Evolutionary conservation across 2,329 filamentous ascomycete species (phyloP), one percentile per base, ranked within the genome.

Genomic region (Penicillium sp.): DNA sequence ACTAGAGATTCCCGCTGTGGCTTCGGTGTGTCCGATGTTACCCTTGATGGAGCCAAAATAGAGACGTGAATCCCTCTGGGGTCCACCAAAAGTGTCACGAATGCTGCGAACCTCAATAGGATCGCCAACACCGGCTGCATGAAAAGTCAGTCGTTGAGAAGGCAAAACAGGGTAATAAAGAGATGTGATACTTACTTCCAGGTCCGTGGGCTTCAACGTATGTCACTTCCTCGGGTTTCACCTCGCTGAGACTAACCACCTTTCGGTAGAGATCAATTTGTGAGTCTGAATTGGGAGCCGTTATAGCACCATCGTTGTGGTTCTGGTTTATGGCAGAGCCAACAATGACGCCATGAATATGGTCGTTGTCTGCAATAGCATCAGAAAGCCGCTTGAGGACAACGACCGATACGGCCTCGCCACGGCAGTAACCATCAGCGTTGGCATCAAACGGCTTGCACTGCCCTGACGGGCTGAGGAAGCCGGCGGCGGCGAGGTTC

Each of bases 401-500:
- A 0, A 85, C 59, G 0, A 71, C 65, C 0, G 74, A 74, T 14
- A 81, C 66, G 2, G 80, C 80, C 49, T 84, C 82, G 8, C 77
- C 79, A 1, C 80, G 73, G 24, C 72, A 79, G 64, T 74, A 81
- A 5, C 80, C 81, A 60, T 80, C 66, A 0, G 76, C 81, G 1
- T 60, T 62, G 1, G 61, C 63, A 62, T 76, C 74, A 68, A 72
- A 79, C 68, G 74, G 80, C 49, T 76, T 77, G 12, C 78, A 83
- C 35, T 77, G 73, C 1, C 81, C 81, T 0, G 77, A 75, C 23
- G 81, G 77, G 1, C 71, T 77, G 0, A 81, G 79, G 81, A 21
- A 85, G 75, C 47, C 82, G 65, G 64, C 77, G 61, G n/a, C 67
- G 55, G 20, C 70, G 68, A 48, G 65, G 66, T 55, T 68, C 64